These are phyloP conservation scores for Spinacia oleracea DNA, from an alignment of 179 eudicot genomes.

Conservation along the genomic window DNA sequence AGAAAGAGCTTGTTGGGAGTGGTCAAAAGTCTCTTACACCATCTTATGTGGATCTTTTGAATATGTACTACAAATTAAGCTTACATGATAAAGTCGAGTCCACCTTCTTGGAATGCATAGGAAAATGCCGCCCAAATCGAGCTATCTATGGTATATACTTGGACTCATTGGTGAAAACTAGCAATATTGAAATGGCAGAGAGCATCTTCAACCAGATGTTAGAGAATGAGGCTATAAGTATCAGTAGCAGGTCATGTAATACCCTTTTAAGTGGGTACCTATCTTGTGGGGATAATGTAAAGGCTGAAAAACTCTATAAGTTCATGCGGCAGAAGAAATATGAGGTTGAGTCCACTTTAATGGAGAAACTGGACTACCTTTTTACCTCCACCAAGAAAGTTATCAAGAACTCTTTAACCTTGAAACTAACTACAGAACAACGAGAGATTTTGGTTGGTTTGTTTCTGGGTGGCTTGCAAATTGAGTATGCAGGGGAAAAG, in stretches of 20 bases:
- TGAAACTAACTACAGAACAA: conserved; percentile 75
- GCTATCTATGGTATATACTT: conserved; percentile 62
- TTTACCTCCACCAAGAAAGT: conserved; percentile 45
- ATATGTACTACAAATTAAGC: conserved; percentile 57
- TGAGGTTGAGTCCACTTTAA: conserved; percentile 56
- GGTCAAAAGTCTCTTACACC: conserved; percentile 69
- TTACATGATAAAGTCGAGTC: conserved; percentile 69
- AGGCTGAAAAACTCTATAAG: conserved; percentile 59
- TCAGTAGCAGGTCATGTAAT: conserved; percentile 61
- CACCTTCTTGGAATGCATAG: conserved; percentile 54
- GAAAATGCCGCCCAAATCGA: conserved; percentile 65
- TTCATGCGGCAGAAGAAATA: conserved; percentile 75
- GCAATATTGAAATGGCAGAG: conserved; percentile 67
- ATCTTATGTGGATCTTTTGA: conserved; percentile 57
- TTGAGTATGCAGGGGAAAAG: conserved; percentile 47
- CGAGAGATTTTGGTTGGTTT: conserved; percentile 84
- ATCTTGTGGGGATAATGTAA: conserved; percentile 42
- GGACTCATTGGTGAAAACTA: conserved; percentile 63
- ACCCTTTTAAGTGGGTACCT: conserved; percentile 66
- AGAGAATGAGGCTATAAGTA: conserved; percentile 57
- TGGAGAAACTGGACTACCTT: conserved; percentile 55
- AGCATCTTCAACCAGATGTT: conserved; percentile 73
- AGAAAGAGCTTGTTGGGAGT: conserved; percentile 66
- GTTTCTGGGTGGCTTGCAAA: conserved; percentile 72
- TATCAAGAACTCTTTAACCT: conserved; percentile 37